Conservation (phyloP, 2,329 filamentous ascomycete genomes). For the Pestalotiopsis sp. region DNA sequence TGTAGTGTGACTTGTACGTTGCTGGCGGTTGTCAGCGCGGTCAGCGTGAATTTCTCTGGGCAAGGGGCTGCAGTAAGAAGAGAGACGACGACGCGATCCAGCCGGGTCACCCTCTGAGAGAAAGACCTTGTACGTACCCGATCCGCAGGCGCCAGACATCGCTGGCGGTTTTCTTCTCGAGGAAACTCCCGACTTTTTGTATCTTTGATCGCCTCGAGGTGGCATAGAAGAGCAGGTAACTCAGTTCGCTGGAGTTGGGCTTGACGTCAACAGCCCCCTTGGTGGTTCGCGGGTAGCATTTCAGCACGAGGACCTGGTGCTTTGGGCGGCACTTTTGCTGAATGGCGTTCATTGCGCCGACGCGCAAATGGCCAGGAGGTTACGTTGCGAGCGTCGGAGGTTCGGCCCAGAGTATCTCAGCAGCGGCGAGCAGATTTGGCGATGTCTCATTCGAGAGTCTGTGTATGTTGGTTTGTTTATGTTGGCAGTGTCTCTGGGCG, state of each 20-base stretch:
- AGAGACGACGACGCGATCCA: background rate
- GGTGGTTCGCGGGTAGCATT: conserved; percentile 92
- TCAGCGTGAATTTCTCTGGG: background rate
- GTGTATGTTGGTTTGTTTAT: background rate
- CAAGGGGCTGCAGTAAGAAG: conserved; percentile 9
- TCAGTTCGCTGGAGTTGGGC: conserved; percentile 94
- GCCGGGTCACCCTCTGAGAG: background rate
- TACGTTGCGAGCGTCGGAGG: background rate
- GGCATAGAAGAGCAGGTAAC: conserved; percentile 95
- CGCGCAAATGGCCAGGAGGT: conserved; percentile 15
- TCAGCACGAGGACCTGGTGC: conserved; percentile 93
- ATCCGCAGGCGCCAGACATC: conserved; percentile 90
- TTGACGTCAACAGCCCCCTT: conserved; percentile 93
- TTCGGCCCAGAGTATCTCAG: background rate
- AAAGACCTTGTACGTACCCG: conserved; percentile 59
- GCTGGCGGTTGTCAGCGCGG: conserved; percentile 44
- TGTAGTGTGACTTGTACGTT: conserved; percentile 95
- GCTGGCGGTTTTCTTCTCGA: conserved; percentile 90
- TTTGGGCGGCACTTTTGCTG: conserved; percentile 80
- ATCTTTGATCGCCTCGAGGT: conserved; percentile 93
- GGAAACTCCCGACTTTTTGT: conserved; percentile 91
- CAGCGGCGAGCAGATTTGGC: background rate
- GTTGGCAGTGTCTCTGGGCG: background rate
- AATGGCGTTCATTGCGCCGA: conserved; percentile 61
- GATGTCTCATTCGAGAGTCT: background rate